Percentiles rank a stretch among this genome's conserved stretches.
Evolutionary conservation across 345 rosid genomes (phyloP).

Genomic region (Sapria himalayana): DNA sequence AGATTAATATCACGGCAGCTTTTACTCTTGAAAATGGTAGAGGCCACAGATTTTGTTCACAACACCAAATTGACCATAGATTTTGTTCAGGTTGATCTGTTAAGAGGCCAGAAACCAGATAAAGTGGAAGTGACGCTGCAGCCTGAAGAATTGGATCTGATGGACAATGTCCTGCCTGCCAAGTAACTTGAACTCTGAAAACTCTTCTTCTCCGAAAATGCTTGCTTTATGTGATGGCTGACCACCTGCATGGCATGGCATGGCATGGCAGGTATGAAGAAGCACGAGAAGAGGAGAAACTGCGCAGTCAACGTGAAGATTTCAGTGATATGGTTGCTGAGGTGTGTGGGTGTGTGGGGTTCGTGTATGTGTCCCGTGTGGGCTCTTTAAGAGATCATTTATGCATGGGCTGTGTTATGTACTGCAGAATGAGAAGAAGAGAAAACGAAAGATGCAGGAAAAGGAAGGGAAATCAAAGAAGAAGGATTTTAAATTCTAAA

Average conservation of each 20-base stretch:
- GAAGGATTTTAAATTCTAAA: slow-evolving; percentile 70
- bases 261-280: slow-evolving; percentile 54
- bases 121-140: slow-evolving; percentile 68
- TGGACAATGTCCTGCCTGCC: slow-evolving; percentile 85
- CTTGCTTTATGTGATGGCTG: neutral
- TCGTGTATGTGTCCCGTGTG: neutral
- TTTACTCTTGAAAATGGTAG: no score
- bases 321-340: slow-evolving; percentile 99
- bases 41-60: no score
- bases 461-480: slow-evolving; percentile 93
- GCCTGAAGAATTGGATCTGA: slow-evolving; percentile 80
- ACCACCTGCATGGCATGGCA: neutral
- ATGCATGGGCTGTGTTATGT: neutral
- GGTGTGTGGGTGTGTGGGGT: slow-evolving; percentile 19
- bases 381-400: neutral
- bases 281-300: slow-evolving; percentile 92
- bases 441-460: slow-evolving; percentile 82
- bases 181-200: slow-evolving; percentile 32
- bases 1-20: no score
- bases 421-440: slow-evolving; percentile 75
- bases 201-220: neutral
- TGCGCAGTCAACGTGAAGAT: slow-evolving; percentile 78
- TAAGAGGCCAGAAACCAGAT: slow-evolving; percentile 83
- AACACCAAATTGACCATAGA: no score
- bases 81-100: slow-evolving; percentile 61